Base-by-base conservation (phyloP, 805 yeast species). In the Hermanozyma aechmeae region DNA sequence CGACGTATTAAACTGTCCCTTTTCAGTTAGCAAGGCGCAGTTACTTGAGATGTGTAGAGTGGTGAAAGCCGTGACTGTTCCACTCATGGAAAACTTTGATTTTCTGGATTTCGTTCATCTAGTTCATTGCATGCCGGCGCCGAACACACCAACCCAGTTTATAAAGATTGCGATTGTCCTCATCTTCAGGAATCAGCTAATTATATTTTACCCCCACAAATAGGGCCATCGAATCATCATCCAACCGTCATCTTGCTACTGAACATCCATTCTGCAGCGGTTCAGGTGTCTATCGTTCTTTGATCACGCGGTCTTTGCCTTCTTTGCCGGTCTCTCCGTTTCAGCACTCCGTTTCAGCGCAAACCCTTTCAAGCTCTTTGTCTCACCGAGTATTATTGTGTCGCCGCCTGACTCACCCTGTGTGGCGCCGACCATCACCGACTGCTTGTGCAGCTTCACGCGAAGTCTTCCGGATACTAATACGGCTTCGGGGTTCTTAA, bases 401-500 rank as follows among this genome's bases (percentile, higher is more conserved):
- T 37, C 14, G 8, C 39, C 11, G 8, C 24, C 31, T 10, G 32
- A 10, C 7, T 17, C 27, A 12, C 42, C 50, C 19, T 13, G 16
- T 15, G 35, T 44, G 31, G 67, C 70, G 8, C 78, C 86, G 2
- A 72, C 50, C 29, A 58, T 63, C 3, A 80, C 58, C 0, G 82
- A 76, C 50, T 87, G 96, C 46, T 86, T 87, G 46, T 79, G 79
- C 35, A 87, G 74, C 43, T 73, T 72, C 16, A 68, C 58, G 37
- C 96, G 68, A 42, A 87, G 58, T 39, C 85, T 61, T 1, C 95
- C 96, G 39, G 71, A 80, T 19, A 80, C 57, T 26, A 86, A 61
- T 0, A 71, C 92, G 14, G 69, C 64, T 16, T 73, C 68, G 0
- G 95, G 75, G 40, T 68, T 68, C 23, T 66, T 71, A 11, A 72